Conservation (phyloP, 2,329 filamentous ascomycete species). For the Penicillium hesseltinei region DNA sequence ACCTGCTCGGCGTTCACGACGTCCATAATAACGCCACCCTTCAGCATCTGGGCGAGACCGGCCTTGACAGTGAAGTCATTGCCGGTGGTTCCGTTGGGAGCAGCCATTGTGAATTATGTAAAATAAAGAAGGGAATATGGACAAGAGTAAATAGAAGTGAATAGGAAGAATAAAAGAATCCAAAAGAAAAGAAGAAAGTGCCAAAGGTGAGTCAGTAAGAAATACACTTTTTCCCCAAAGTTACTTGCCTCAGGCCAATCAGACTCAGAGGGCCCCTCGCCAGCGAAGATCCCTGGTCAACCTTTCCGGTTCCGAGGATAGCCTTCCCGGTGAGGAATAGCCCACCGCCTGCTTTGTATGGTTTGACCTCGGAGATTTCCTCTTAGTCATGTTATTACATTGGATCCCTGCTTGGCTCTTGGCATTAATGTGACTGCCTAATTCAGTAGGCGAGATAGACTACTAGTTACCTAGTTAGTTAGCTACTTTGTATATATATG, state of each 20-base stretch:
- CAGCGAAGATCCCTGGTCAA: not conserved
- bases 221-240: conserved; percentile 19
- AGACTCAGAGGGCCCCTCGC: conserved; percentile 10
- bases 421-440: not conserved
- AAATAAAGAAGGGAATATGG: conserved; percentile 4
- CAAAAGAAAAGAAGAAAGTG: conserved; percentile 1
- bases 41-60: conserved; percentile 94
- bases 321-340: not conserved
- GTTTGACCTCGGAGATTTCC: not conserved
- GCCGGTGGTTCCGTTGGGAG: conserved; percentile 35
- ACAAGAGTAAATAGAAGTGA: conserved; percentile 1
- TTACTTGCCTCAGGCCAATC: conserved; percentile 17
- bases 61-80: conserved; percentile 85
- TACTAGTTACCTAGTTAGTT: too few relatives aligned
- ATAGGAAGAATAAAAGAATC: conserved; percentile 5
- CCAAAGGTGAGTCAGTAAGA: conserved; percentile 24
- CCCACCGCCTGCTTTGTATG: conserved; percentile 15
- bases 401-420: not conserved
- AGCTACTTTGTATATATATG: too few relatives aligned
- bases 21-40: conserved; percentile 99
- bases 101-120: conserved; percentile 34
- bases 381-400: not conserved
- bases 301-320: conserved; percentile 14
- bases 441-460: not conserved
- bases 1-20: conserved; percentile 87